Percentiles rank a stretch among this genome's conserved stretches.
phyloP scores from a whole-genome alignment of 306 rosid species.

The Cucurbita maxima region DNA sequence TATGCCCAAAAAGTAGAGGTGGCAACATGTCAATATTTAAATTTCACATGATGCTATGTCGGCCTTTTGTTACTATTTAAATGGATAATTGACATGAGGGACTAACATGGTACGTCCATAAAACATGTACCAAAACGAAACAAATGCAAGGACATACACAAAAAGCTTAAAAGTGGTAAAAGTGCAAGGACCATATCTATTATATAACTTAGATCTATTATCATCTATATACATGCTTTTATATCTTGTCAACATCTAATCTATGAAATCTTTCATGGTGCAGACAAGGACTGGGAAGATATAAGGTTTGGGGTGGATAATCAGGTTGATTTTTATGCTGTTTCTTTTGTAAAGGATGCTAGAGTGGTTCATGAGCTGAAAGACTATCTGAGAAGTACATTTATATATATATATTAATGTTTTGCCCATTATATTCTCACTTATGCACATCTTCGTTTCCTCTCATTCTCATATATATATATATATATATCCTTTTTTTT shows the following conservation, averaged over 20 bases:
- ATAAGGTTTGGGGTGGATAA: conserved; percentile 95
- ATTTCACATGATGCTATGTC: background rate
- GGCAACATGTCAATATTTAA: background rate
- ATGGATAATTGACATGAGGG: background rate
- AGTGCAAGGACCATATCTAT: background rate
- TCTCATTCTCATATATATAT: conserved; percentile 6
- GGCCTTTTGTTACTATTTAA: background rate
- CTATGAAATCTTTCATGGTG: conserved; percentile 1
- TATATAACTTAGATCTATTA: background rate
- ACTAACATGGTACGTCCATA: background rate
- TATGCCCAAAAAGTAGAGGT: background rate
- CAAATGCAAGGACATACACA: background rate
- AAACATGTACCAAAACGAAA: background rate
- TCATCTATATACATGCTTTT: background rate
- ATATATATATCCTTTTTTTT: conserved; percentile 10
- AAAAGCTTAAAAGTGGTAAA: background rate
- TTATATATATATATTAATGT: background rate
- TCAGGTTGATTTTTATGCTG: conserved; percentile 88
- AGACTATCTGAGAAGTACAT: conserved; percentile 57
- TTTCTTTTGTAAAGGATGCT: conserved; percentile 89
- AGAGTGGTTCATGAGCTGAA: conserved; percentile 82
- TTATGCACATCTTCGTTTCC: conserved; percentile 1
- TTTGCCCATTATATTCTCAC: conserved; percentile 6
- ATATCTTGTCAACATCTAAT: background rate
- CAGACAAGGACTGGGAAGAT: conserved; percentile 98